These are phyloP conservation scores for Carex pumila DNA, from an alignment of 176 grass and related monocot species.

Conservation along the genomic window DNA sequence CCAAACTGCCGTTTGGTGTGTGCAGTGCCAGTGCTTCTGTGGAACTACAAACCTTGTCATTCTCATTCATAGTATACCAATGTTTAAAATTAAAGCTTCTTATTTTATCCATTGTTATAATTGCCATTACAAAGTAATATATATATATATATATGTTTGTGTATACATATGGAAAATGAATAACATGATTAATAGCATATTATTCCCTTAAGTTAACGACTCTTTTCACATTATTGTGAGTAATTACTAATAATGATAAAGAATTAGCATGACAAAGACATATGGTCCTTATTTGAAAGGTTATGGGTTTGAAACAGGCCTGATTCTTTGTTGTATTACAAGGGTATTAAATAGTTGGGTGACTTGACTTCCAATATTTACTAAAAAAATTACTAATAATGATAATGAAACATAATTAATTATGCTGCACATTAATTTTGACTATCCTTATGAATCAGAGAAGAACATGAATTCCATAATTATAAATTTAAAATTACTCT, in stretches of 20 bases:
- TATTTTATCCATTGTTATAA: no score
- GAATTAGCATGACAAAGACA: not conserved
- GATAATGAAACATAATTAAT: not conserved
- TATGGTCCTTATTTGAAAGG: no score
- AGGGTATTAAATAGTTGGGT: no score
- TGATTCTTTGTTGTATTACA: no score
- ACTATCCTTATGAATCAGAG: not conserved
- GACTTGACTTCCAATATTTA: no score
- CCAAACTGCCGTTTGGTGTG: slow-evolving; percentile 14
- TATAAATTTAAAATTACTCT: not conserved
- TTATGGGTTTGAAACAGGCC: no score
- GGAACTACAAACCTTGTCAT: not conserved
- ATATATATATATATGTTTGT: no score
- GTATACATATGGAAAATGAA: no score
- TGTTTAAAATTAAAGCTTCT: not conserved
- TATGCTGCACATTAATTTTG: not conserved
- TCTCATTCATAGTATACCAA: not conserved
- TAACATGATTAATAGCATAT: no score
- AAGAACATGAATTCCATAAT: not conserved
- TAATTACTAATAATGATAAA: not conserved
- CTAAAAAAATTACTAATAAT: not conserved
- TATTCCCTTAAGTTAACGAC: not conserved
- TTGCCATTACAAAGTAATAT: no score
- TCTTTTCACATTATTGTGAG: not conserved
- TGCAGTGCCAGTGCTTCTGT: not conserved